Conservation (phyloP, 2,329 filamentous ascomycete species). For the Talaromyces pinophilus region DNA sequence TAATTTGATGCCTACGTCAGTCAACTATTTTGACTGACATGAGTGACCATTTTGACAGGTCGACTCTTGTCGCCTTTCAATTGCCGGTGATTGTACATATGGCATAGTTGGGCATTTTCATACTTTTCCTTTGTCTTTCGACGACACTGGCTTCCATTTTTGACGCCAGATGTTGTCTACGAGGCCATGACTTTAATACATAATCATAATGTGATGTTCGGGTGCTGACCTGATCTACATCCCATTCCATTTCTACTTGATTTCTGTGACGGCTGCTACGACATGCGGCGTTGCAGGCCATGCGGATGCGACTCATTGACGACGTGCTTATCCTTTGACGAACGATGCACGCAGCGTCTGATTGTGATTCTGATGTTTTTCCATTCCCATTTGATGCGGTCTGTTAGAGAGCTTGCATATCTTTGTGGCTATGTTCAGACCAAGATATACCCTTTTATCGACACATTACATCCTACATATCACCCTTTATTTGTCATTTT, state of each 20-base stretch:
- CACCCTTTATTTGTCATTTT: conserved; percentile 4
- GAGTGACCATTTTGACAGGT: conserved; percentile 14
- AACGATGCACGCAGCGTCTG: conserved; percentile 5
- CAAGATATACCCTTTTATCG: conserved; percentile 23
- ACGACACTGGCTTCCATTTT: conserved; percentile 5
- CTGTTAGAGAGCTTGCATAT: conserved; percentile 14
- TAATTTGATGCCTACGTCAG: neutral
- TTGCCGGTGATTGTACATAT: conserved; percentile 23
- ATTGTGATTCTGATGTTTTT: conserved; percentile 1
- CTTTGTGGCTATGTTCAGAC: conserved; percentile 14
- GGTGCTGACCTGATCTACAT: conserved; percentile 6
- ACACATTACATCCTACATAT: conserved; percentile 19
- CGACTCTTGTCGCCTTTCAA: conserved; percentile 1
- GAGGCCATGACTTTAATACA: conserved; percentile 24
- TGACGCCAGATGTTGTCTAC: conserved; percentile 20
- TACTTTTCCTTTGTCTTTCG: conserved; percentile 21
- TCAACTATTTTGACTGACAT: conserved; percentile 8
- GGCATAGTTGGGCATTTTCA: conserved; percentile 14
- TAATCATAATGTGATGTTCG: conserved; percentile 18
- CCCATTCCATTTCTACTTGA: conserved; percentile 1
- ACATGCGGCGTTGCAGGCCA: neutral
- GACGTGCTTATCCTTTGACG: conserved; percentile 15
- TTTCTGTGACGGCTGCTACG: neutral
- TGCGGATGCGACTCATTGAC: conserved; percentile 2
- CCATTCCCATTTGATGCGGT: neutral